Evolutionary conservation across 106 monocot species (phyloP), one percentile per base, ranked within the genome.

Genomic region (Narthecium ossifragum): DNA sequence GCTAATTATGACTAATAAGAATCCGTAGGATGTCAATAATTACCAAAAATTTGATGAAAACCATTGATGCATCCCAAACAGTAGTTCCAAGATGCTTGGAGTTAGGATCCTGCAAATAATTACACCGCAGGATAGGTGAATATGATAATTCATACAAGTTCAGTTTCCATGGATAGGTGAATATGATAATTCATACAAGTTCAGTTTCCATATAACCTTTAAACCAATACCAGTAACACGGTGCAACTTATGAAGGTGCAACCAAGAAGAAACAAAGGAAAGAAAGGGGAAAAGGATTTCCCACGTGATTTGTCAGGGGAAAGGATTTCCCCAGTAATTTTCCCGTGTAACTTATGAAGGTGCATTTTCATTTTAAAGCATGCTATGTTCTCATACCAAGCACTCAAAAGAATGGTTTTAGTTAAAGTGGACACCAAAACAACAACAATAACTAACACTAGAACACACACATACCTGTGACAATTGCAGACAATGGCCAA

Each of bases 11-110:
- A n/a, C n/a, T n/a, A n/a, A n/a, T n/a, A n/a, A n/a, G n/a, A n/a
- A n/a, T n/a, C n/a, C n/a, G n/a, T n/a, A n/a, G n/a, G n/a, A n/a
- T n/a, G n/a, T n/a, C n/a, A n/a, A n/a, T n/a, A n/a, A n/a, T n/a
- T 43, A 98, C 90, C 90, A 98, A 64, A 72, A 70, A 98, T 59
- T 98, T 98, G 59, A 85, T 66, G 41, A 98, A 86, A 15, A 98
- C 90, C 80, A 98, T 84, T 8, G 96, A 98, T 48, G 96, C 90
- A 84, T 98, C 96, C 96, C 96, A 98, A 59, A 90, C 96, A 37
- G 96, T 98, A 26, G 90, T 98, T 0, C 96, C 96, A 37, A 78
- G 84, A 82, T 98, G 96, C 78, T 87, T 90, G 46, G 96, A 90
- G 66, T 98, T 98, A 23, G 96, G 90, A 76, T 98, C 87, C 96